Conservation (phyloP, 805 yeast species). For the Vanderwaltozyma yarrowii region DNA sequence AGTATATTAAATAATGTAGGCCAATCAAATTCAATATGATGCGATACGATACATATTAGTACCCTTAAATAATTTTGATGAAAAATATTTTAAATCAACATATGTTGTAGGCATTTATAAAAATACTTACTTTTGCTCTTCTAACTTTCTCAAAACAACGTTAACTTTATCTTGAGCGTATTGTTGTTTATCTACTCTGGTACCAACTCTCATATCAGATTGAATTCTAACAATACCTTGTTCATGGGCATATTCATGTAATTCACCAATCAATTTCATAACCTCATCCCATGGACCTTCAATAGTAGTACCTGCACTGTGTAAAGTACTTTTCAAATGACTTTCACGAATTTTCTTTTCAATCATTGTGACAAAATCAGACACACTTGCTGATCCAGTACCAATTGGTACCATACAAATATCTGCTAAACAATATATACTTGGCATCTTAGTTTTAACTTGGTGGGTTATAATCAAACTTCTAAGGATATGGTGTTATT, state of each 20-base stretch:
- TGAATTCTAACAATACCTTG: slow-evolving; percentile 72
- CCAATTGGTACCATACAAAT: slow-evolving; percentile 85
- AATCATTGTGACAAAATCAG: slow-evolving; percentile 66
- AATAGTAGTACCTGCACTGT: slow-evolving; percentile 87
- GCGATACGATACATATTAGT: no score
- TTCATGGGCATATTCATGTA: slow-evolving; percentile 64
- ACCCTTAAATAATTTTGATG: no score
- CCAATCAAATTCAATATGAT: no score
- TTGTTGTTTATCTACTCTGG: slow-evolving; percentile 68
- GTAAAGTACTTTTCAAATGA: slow-evolving; percentile 58
- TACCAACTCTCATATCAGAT: slow-evolving; percentile 79
- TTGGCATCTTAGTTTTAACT: slow-evolving; percentile 2
- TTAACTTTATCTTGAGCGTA: slow-evolving; percentile 64
- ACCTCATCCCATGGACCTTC: slow-evolving; percentile 93
- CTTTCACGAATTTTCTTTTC: slow-evolving; percentile 54
- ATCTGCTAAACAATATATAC: slow-evolving; percentile 67
- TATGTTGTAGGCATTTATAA: no score
- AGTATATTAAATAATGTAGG: no score
- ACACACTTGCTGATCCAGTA: slow-evolving; percentile 65
- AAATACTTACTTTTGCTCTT: slow-evolving; percentile 6
- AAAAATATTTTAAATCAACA: no score
- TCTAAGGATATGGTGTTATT: no score
- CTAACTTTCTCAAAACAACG: slow-evolving; percentile 46
- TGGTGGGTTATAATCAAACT: no score
- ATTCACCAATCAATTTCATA: slow-evolving; percentile 62